Percentiles rank a stretch among this genome's conserved stretches.
Evolutionary conservation across 2,329 filamentous ascomycete species (phyloP).

Genomic region (Penicillium sp.): DNA sequence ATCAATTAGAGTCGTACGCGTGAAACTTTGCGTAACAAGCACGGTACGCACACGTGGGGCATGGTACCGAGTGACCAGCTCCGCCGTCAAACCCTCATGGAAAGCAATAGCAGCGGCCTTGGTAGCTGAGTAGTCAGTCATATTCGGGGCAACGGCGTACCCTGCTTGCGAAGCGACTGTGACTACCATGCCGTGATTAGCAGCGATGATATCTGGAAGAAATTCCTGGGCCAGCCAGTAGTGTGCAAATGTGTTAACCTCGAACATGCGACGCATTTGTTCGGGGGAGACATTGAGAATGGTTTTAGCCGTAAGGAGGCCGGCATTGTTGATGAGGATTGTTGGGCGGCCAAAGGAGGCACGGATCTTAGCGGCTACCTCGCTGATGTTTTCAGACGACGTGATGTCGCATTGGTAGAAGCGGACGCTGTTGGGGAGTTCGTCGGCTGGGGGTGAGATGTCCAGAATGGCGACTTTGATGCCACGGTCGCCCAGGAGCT

Average conservation of each 20-base stretch:
- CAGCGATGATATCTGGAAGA: slow-evolving; percentile 62
- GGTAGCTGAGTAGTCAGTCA: slow-evolving; percentile 67
- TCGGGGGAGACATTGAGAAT: slow-evolving; percentile 60
- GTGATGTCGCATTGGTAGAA: slow-evolving; percentile 72
- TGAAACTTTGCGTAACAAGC: slow-evolving; percentile 65
- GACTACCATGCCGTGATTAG: slow-evolving; percentile 71
- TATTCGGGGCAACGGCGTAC: slow-evolving; percentile 60
- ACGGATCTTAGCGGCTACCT: slow-evolving; percentile 55
- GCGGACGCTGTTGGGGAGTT: slow-evolving; percentile 49
- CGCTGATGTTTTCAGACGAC: slow-evolving; percentile 54
- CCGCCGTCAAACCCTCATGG: slow-evolving; percentile 64
- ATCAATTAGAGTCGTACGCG: slow-evolving; percentile 60
- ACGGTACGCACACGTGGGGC: slow-evolving; percentile 64
- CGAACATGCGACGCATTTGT: slow-evolving; percentile 65
- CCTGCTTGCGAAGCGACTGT: slow-evolving; percentile 67
- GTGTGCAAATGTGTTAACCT: slow-evolving; percentile 68
- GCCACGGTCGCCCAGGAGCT: slow-evolving; percentile 62
- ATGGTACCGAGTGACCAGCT: slow-evolving; percentile 60
- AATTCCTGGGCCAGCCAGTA: slow-evolving; percentile 68
- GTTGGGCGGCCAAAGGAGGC: slow-evolving; percentile 63
- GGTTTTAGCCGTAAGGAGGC: slow-evolving; percentile 54
- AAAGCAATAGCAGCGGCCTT: slow-evolving; percentile 68
- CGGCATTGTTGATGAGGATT: slow-evolving; percentile 53
- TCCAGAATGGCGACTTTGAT: slow-evolving; percentile 72
- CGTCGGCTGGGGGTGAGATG: slow-evolving; percentile 35